Evolutionary conservation across 805 yeast species (phyloP), one percentile per base, ranked within the genome.

Genomic region (Yamadazyma philogaea): DNA sequence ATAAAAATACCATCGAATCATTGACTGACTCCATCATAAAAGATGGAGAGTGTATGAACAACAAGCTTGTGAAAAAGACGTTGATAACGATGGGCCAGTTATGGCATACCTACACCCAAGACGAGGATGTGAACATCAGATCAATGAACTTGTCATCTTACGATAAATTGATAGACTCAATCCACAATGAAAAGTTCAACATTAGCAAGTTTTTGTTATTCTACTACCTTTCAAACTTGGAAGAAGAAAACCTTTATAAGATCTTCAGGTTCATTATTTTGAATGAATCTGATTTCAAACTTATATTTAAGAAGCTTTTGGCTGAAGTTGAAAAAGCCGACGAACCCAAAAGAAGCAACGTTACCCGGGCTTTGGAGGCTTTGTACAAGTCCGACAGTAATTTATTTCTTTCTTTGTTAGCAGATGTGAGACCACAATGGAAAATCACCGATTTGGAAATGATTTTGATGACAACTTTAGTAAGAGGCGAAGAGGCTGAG

Each of bases 401-500:
- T 11, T 45, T 49, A 24, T 60, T 68, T 41, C 24, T 39, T 10
- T 36, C 50, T 21, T 31, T 42, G 5, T 57, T 68, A 48, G 46
- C 49, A 15, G 38, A 40, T 0, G 36, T 45, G 40, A 45, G 49
- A 12, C 39, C 51, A 10, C 47, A 45, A 17, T 43, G 56, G 35
- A 52, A 55, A 18, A 35, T 69, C 19, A 47, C 57, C 15, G 73
- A 66, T 18, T 61, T 70, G 51, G 75, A 70, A 65, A 76, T 88
- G 71, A 72, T 75, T 41, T 64, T 87, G 35, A 85, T 87, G 63
- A 74, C 84, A 1, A 81, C 90, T 0, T 62, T 88, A 39, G 8
- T 7, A 4, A 52, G 62, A 20, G 53, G 50, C 10, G 19, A 22
- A 12, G 66, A 61, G 18, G 54, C 64, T 8, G 66, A 57, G 24